Evolutionary conservation across 495 filamentous ascomycete species (phyloP), one percentile per base, ranked within the genome.

Genomic region (Sabuloglossum arenarium): DNA sequence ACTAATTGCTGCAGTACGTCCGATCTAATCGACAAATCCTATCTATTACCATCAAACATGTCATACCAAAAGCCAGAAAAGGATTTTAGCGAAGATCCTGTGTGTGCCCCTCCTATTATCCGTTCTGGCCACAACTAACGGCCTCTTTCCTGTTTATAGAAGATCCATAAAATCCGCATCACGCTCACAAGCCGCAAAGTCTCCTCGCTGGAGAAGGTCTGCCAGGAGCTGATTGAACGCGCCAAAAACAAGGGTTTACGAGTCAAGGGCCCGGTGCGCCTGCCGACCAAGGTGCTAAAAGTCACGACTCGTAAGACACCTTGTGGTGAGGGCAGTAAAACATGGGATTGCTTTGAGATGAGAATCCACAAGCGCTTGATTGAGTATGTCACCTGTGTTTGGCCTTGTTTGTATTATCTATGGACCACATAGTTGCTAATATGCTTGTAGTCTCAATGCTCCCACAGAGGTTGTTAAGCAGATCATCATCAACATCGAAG

Each of bases 401-500:
- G 55, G 4, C n/a, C n/a, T 29, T 19, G 12, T 24, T 11, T 27
- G 47, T n/a, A 28, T 46, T 1, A 46, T 11, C 12, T 45, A 29
- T 3, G 29, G 11, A 23, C 14, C 21, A 19, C 23, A 34, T 16
- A 25, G 21, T 42, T 11, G 25, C 54, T 52, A 25, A 45, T 25
- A 12, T 29, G 16, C 21, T 24, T 59, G 45, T 62, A 90, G 87
- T 75, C 76, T 97, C 57, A 91, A 90, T 70, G 91, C 91, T 59
- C 91, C 91, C 56, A 98, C 91, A 64, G 91, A 98, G 79, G 87
- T 94, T 59, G 91, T 98, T 71, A 98, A 98, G 83, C 88, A 95
- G 80, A 97, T 98, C 79, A 98, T 98, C 71, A 88, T 97, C 78
- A 98, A 98, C 79, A 97, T 98, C 72, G 91, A 98, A 82, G 91